phyloP scores from a whole-genome alignment of 805 yeast species.

The Maudiozyma barnettii region DNA sequence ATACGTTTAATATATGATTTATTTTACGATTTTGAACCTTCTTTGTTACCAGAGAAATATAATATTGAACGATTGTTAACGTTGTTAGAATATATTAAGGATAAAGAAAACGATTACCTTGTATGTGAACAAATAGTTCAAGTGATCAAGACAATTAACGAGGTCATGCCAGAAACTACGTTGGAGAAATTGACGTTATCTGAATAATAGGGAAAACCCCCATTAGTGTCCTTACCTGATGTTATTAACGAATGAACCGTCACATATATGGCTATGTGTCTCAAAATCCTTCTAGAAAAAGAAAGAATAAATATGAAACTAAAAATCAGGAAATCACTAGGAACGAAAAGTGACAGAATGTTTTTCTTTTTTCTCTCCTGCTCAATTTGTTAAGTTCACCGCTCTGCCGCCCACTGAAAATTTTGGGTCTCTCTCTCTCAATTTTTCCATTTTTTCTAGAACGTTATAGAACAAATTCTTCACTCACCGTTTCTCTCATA shows the following conservation, averaged over 20 bases:
- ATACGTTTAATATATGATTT: constrained; percentile 59
- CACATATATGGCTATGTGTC: too few relatives aligned
- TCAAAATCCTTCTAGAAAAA: too few relatives aligned
- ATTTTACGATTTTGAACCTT: constrained; percentile 38
- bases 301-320: too few relatives aligned
- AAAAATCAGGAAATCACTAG: too few relatives aligned
- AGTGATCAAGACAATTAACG: constrained; percentile 11
- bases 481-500: background rate
- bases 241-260: too few relatives aligned
- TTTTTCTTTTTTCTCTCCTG: too few relatives aligned
- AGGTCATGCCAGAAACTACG: background rate
- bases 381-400: too few relatives aligned
- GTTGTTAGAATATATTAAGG: constrained; percentile 35
- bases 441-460: background rate
- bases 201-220: too few relatives aligned
- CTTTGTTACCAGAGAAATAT: constrained; percentile 42
- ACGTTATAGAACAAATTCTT: background rate
- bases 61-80: constrained; percentile 33
- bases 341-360: too few relatives aligned
- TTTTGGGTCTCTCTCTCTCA: background rate
- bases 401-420: too few relatives aligned
- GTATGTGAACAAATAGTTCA: constrained; percentile 49
- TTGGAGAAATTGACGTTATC: background rate
- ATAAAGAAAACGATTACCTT: constrained; percentile 46
- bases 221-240: too few relatives aligned